phyloP scores from a whole-genome alignment of 2,329 filamentous ascomycete species.

The Diaporthe helianthi region DNA sequence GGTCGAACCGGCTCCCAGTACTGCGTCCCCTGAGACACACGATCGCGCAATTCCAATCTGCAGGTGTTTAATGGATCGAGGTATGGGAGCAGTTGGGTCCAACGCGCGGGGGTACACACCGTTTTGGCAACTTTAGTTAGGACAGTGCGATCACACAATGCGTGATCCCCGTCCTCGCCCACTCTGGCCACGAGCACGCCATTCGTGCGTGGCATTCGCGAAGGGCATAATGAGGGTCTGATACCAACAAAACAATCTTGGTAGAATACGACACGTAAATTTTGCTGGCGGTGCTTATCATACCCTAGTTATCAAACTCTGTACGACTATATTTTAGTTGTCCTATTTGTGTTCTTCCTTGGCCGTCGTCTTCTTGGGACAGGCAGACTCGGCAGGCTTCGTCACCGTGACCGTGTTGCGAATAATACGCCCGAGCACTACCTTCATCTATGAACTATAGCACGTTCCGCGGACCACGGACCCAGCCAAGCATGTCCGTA shows the following conservation, averaged over 20 bases:
- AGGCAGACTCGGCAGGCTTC: not conserved
- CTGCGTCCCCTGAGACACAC: not conserved
- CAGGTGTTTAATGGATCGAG: not conserved
- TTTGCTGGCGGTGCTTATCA: not conserved
- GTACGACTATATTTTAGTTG: not conserved
- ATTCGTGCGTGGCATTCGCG: slow-evolving; percentile 16
- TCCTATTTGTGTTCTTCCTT: not conserved
- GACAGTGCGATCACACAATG: slow-evolving; percentile 14
- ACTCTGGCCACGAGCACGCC: slow-evolving; percentile 20
- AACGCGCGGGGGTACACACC: slow-evolving; percentile 12
- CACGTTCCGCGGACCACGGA: not conserved
- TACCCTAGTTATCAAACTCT: not conserved
- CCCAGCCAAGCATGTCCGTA: slow-evolving; percentile 13
- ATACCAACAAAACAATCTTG: not conserved
- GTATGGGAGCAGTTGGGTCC: not conserved
- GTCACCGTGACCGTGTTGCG: not conserved
- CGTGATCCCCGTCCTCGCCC: slow-evolving; percentile 12
- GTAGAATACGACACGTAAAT: not conserved
- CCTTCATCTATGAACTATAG: slow-evolving; percentile 3
- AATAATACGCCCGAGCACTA: not conserved
- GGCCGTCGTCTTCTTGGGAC: not conserved
- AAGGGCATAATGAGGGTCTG: not conserved
- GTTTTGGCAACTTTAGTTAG: not conserved
- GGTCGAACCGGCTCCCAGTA: not conserved
- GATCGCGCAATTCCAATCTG: slow-evolving; percentile 8